Conservation (phyloP, 1,139 yeast genomes). For the Groenewaldozyma auringiensis region DNA sequence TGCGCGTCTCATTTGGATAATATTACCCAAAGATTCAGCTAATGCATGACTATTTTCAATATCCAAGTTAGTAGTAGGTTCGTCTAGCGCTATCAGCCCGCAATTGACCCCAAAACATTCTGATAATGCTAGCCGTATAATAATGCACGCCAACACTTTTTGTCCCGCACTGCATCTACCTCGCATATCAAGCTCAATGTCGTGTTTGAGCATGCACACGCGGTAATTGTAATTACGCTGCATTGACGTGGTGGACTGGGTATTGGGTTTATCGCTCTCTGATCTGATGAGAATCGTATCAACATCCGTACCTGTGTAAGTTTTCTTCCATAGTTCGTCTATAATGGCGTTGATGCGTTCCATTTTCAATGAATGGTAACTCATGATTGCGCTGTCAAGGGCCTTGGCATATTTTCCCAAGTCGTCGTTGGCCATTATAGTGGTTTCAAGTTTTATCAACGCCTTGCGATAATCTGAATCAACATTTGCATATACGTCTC, state of each 20-base stretch:
- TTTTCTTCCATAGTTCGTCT: slow-evolving; percentile 87
- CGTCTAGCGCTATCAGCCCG: slow-evolving; percentile 94
- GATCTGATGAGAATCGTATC: slow-evolving; percentile 83
- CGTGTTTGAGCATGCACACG: slow-evolving; percentile 91
- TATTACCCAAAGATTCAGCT: slow-evolving; percentile 69
- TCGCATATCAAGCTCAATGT: slow-evolving; percentile 91
- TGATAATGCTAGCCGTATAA: slow-evolving; percentile 84
- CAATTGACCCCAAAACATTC: slow-evolving; percentile 94
- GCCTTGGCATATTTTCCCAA: slow-evolving; percentile 76
- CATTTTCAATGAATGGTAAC: slow-evolving; percentile 87
- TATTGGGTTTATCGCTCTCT: slow-evolving; percentile 53
- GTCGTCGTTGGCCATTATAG: slow-evolving; percentile 75
- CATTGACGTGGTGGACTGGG: slow-evolving; percentile 44
- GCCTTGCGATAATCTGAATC: slow-evolving; percentile 58
- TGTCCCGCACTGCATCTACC: slow-evolving; percentile 99
- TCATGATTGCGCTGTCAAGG: slow-evolving; percentile 88
- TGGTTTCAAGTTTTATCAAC: slow-evolving; percentile 71
- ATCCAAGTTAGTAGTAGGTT: slow-evolving; percentile 95
- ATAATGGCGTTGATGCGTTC: slow-evolving; percentile 80
- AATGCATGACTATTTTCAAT: slow-evolving; percentile 81
- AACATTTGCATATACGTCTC: slow-evolving; percentile 63
- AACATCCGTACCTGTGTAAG: slow-evolving; percentile 93
- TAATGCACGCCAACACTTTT: slow-evolving; percentile 85
- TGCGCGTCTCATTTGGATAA: slow-evolving; percentile 63
- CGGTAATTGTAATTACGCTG: slow-evolving; percentile 60